Conservation (phyloP, 257 asterid genomes). For the Paraleonurus japonicus region DNA sequence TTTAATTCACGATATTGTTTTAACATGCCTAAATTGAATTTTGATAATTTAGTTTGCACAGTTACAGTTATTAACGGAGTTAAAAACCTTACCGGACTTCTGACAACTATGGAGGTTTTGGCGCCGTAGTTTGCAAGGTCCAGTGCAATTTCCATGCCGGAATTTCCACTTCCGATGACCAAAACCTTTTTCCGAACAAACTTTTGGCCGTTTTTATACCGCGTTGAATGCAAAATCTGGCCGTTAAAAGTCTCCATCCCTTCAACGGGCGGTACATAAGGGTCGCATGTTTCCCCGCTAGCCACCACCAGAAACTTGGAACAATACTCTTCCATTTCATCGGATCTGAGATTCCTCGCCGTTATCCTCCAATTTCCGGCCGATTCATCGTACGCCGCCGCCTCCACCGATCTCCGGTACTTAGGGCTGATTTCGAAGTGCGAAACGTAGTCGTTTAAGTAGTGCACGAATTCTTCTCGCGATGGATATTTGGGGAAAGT, state of each 20-base stretch:
- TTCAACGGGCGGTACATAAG: conserved; percentile 45
- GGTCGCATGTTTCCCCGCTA: conserved; percentile 60
- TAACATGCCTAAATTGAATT: no score
- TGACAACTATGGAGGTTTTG: conserved; percentile 59
- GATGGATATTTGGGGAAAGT: conserved; percentile 48
- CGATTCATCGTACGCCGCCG: conserved; percentile 38
- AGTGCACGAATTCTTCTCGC: conserved; percentile 32
- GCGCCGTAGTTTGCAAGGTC: conserved; percentile 69
- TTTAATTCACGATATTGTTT: no score
- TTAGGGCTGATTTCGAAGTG: conserved; percentile 42
- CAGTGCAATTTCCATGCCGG: conserved; percentile 82
- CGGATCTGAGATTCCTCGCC: conserved; percentile 36
- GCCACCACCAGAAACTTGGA: conserved; percentile 73
- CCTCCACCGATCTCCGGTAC: conserved; percentile 43
- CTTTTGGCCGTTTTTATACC: conserved; percentile 46
- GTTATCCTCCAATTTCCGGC: conserved; percentile 41
- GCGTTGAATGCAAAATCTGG: conserved; percentile 60
- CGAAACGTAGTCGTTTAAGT: conserved; percentile 60
- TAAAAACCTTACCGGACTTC: conserved; percentile 62
- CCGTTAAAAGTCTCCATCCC: conserved; percentile 57
- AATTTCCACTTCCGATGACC: conserved; percentile 89
- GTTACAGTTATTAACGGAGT: not conserved
- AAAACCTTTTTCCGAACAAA: conserved; percentile 41
- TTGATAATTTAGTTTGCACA: no score
- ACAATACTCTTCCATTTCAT: conserved; percentile 38